Evolutionary conservation across 139 green algal species (phyloP).

Genomic region (Astrephomene gubernaculifera): DNA sequence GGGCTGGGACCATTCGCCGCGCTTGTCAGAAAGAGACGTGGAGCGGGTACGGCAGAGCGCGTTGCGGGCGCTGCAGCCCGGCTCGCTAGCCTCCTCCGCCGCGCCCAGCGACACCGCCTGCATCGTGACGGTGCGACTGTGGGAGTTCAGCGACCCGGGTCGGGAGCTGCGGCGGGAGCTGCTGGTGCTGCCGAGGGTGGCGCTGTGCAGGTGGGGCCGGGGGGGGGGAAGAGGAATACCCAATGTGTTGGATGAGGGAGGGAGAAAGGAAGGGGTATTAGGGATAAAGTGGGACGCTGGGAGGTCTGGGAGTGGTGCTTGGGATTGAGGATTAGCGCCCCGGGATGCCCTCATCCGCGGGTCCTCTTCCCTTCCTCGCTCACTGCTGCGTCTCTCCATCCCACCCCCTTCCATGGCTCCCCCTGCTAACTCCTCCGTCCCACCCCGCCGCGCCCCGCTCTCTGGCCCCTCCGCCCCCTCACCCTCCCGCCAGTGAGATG

Average conservation of each 20-base stretch:
- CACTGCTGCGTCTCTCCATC: background rate
- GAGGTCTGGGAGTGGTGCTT: too few species aligned
- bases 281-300: too few species aligned
- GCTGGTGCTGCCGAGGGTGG: slow-evolving; percentile 26
- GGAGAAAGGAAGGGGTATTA: background rate
- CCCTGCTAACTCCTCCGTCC: background rate
- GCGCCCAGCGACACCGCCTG: slow-evolving; percentile 29
- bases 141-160: slow-evolving; percentile 3
- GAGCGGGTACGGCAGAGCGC: background rate
- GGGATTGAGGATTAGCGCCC: too few species aligned
- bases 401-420: background rate
- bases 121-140: slow-evolving; percentile 40
- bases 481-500: slow-evolving; percentile 81
- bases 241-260: background rate
- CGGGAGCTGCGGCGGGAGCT: slow-evolving; percentile 30
- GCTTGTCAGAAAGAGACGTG: background rate
- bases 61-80: too few species aligned
- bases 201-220: slow-evolving; percentile 23
- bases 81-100: too few species aligned
- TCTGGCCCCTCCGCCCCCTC: background rate
- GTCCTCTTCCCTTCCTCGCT: background rate
- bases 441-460: too few species aligned
- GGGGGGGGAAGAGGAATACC: background rate
- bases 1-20: slow-evolving; percentile 17
- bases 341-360: background rate